phyloP scores from a whole-genome alignment of 1,139 yeast species.

The Debaryomyces coudertii region DNA sequence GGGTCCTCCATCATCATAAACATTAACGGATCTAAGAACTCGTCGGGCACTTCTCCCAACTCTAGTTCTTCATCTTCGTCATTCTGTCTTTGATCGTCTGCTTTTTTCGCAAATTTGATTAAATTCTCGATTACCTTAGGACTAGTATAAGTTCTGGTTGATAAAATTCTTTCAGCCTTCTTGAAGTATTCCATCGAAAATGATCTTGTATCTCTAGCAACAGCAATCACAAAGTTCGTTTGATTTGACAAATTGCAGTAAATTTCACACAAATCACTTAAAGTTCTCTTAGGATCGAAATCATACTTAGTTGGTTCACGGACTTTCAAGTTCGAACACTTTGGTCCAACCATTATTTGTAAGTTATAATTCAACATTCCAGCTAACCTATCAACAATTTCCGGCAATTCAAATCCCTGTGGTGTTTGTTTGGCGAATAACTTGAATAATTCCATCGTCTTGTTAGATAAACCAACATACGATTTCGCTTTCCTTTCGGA shows the following conservation, averaged over 20 bases:
- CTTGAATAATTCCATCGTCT: slow-evolving; percentile 77
- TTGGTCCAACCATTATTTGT: slow-evolving; percentile 91
- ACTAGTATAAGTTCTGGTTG: slow-evolving; percentile 55
- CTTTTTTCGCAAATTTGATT: slow-evolving; percentile 59
- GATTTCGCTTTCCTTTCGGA: slow-evolving; percentile 82
- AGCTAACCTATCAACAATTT: slow-evolving; percentile 90
- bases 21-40: slow-evolving; percentile 95
- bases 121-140: slow-evolving; percentile 57
- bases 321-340: slow-evolving; percentile 86
- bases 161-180: slow-evolving; percentile 70
- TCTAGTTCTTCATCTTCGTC: slow-evolving; percentile 86
- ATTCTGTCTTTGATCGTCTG: slow-evolving; percentile 59
- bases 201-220: slow-evolving; percentile 89
- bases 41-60: slow-evolving; percentile 94
- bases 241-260: slow-evolving; percentile 72
- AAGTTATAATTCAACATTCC: slow-evolving; percentile 94
- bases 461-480: slow-evolving; percentile 80
- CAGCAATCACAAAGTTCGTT: slow-evolving; percentile 70
- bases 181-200: slow-evolving; percentile 66
- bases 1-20: slow-evolving; percentile 95
- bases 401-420: slow-evolving; percentile 80
- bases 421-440: slow-evolving; percentile 88
- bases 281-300: slow-evolving; percentile 76
- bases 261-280: slow-evolving; percentile 71
- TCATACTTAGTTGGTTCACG: slow-evolving; percentile 80